Evolutionary conservation across 2,329 filamentous ascomycete species (phyloP).

Genomic region (Fusarium sarcochroum): DNA sequence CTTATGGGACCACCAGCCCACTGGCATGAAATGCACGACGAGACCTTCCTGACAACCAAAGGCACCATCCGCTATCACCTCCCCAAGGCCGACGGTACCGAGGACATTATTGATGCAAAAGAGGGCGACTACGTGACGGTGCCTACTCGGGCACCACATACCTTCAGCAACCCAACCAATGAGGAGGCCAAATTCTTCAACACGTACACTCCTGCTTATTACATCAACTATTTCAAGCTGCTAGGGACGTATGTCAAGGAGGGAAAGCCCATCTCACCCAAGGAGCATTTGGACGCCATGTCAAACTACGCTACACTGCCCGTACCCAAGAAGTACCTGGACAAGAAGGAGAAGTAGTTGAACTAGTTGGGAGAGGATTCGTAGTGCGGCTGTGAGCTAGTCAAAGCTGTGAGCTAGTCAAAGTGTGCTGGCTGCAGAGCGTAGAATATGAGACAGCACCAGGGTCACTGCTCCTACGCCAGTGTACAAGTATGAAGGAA

Average conservation of each 20-base stretch:
- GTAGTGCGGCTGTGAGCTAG: too few species aligned
- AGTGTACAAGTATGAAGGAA: too few species aligned
- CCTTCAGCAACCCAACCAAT: conserved; percentile 22
- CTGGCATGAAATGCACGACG: conserved; percentile 30
- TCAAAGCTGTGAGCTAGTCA: too few species aligned
- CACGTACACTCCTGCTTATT: conserved; percentile 21
- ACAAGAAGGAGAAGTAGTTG: conserved; percentile 17
- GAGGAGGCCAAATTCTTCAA: conserved; percentile 26
- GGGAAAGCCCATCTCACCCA: conserved; percentile 19
- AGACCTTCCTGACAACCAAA: conserved; percentile 18
- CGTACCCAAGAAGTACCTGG: conserved; percentile 9
- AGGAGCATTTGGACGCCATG: conserved; percentile 28
- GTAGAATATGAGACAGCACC: too few species aligned
- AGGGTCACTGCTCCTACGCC: too few species aligned
- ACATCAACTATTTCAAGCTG: conserved; percentile 29
- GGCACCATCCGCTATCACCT: conserved; percentile 21
- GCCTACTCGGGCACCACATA: conserved; percentile 17
- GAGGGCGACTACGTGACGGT: conserved; percentile 24
- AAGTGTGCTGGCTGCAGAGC: too few species aligned
- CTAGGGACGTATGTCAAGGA: conserved; percentile 21
- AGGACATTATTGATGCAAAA: conserved; percentile 19
- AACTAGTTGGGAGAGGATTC: too few species aligned
- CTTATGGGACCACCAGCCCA: conserved; percentile 17
- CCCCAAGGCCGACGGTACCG: conserved; percentile 17
- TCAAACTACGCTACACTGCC: conserved; percentile 21